Percentiles rank a stretch among this genome's conserved stretches.
Conservation (phyloP, 1,284 basidiomycete genomes). For the Cutaneotrichosporon curvatum region DNA sequence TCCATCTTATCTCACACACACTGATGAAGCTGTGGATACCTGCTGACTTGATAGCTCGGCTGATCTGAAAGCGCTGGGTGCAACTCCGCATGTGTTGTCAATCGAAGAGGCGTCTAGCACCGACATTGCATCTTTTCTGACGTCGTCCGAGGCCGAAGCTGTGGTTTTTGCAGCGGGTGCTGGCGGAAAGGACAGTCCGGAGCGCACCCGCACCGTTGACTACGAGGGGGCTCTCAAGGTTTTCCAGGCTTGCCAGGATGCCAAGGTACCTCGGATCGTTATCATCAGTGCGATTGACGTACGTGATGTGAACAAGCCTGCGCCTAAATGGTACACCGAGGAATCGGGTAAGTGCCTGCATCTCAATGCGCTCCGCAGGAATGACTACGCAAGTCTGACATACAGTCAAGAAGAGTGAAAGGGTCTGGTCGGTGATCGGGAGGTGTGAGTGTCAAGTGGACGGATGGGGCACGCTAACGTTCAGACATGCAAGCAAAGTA, state of each 20-base stretch:
- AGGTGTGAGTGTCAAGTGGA: conserved; percentile 26
- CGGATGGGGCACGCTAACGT: background rate
- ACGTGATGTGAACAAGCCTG: conserved; percentile 47
- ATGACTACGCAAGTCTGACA: too few species aligned
- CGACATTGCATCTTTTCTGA: conserved; percentile 53
- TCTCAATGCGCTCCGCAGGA: too few species aligned
- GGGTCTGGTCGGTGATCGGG: conserved; percentile 46
- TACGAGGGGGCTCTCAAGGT: conserved; percentile 64
- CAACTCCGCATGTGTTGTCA: conserved; percentile 55
- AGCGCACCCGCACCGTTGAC: conserved; percentile 62
- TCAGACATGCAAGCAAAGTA: conserved; percentile 60
- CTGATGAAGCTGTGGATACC: too few species aligned
- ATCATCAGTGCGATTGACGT: conserved; percentile 62
- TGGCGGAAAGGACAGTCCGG: conserved; percentile 58
- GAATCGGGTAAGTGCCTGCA: conserved; percentile 7
- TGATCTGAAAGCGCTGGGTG: conserved; percentile 51
- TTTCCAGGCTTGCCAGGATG: conserved; percentile 60
- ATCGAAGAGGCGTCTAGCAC: conserved; percentile 54
- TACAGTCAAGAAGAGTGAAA: conserved; percentile 47
- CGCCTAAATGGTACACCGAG: conserved; percentile 53
- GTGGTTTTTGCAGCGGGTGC: conserved; percentile 65
- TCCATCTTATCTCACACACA: too few species aligned
- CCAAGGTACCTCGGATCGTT: conserved; percentile 51
- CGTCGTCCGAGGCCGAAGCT: conserved; percentile 50
- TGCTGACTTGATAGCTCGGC: conserved; percentile 31